phyloP scores from a whole-genome alignment of 2,329 filamentous ascomycete species.

The Paracamarosporium sp. region DNA sequence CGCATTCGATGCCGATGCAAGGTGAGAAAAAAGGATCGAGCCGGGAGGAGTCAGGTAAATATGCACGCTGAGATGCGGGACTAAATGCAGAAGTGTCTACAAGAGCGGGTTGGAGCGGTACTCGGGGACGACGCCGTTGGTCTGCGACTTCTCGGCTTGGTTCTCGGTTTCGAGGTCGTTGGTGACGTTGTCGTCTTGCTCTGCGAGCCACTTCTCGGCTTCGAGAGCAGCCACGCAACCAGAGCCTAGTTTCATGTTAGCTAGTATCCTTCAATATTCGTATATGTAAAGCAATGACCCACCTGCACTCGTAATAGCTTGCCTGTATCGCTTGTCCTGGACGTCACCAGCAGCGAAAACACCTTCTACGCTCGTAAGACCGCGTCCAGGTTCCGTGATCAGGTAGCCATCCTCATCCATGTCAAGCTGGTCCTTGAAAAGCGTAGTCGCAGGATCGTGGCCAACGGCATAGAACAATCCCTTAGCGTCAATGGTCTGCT shows the following conservation, averaged over 20 bases:
- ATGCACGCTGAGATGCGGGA: conserved; percentile 7
- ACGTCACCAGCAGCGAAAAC: conserved; percentile 98
- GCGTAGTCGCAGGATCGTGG: conserved; percentile 88
- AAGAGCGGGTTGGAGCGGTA: conserved; percentile 70
- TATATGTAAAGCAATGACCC: conserved; percentile 47
- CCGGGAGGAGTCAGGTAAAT: neutral
- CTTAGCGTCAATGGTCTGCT: conserved; percentile 86
- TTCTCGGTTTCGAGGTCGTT: conserved; percentile 57
- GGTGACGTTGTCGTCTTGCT: conserved; percentile 66
- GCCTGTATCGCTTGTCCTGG: conserved; percentile 97
- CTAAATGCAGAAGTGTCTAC: conserved; percentile 42
- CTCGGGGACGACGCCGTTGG: conserved; percentile 64
- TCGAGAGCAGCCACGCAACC: conserved; percentile 96
- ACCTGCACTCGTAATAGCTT: conserved; percentile 98
- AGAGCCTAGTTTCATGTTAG: conserved; percentile 62
- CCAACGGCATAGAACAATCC: conserved; percentile 98
- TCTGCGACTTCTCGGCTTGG: conserved; percentile 57
- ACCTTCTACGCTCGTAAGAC: conserved; percentile 84
- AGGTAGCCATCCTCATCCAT: conserved; percentile 93
- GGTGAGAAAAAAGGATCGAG: neutral
- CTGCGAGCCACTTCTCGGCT: conserved; percentile 89
- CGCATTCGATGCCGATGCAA: neutral
- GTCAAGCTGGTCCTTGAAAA: conserved; percentile 90
- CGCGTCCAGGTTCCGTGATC: conserved; percentile 85
- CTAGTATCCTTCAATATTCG: neutral